Base-by-base conservation (phyloP, 176 grass and related monocot genomes). In the Saccharum spontaneum region DNA sequence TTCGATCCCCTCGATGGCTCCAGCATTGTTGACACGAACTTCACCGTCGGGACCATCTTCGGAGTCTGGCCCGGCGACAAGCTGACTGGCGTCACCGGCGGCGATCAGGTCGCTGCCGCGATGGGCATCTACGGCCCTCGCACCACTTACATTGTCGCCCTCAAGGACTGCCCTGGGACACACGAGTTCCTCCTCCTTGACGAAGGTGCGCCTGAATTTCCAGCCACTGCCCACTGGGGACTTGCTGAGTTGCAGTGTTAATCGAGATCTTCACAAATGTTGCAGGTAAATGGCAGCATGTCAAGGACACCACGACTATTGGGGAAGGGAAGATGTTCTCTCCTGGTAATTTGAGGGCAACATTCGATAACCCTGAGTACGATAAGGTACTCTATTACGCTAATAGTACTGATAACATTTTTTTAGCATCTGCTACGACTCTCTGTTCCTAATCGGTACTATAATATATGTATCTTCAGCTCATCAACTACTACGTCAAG, bases 41-140 rank as follows among this genome's bases (percentile, higher is more conserved):
- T 99, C 88, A 99, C 97, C 1, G 97, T 99, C 0, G 94, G 97
- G 67, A 99, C 97, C 71, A 99, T 99, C 77, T 99, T 99, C 55
- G 97, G 97, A 10, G 92, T 97, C 33, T 99, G 97, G 97, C 97
- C 97, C 0, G 94, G 97, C 8, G 97, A 97, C 69, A 99, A 99
- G 81, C 90, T 99, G 20, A 94, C 97, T 0, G 97, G 91, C 4
- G 77, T 99, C 73, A 97, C 97, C 14, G 97, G 97, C 16, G 85
- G 28, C 15, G 97, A 97, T 44, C 92, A 99, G 70, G 97, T 90
- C 1, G 97, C 94, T 0, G 92, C 97, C 0, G 97, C 97, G 10
- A 99, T 99, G 97, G 97, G 97, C 33, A 99, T 99, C 73, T 99
- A 97, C 8, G 97, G 97, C 87, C 97, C 97, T 57, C 97, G 97